Percentiles rank a stretch among this genome's conserved stretches.
Conservation (phyloP, 441 rosid species). For the Gossypium schwendimanii region DNA sequence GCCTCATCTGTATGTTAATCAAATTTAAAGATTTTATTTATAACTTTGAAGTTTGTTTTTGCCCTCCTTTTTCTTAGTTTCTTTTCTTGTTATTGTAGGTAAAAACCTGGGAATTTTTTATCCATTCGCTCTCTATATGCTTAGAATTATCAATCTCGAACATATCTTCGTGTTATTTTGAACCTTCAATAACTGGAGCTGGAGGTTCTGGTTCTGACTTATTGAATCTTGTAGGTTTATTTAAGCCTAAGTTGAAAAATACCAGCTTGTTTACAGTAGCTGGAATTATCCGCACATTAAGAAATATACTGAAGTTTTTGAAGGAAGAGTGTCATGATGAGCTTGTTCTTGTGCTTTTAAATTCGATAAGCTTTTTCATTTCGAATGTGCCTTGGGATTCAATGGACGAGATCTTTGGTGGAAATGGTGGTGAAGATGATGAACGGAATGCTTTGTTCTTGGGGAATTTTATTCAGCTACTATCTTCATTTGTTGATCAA, state of each 20-base stretch:
- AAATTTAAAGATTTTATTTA: background rate
- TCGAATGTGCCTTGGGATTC: slow-evolving; percentile 45
- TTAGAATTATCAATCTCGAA: slow-evolving; percentile 32
- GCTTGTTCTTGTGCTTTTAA: slow-evolving; percentile 35
- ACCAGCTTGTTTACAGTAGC: slow-evolving; percentile 56
- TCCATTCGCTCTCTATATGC: slow-evolving; percentile 38
- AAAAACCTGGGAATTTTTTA: slow-evolving; percentile 37
- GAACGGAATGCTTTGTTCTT: slow-evolving; percentile 36
- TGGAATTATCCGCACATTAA: slow-evolving; percentile 40
- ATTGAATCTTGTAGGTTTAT: slow-evolving; percentile 18
- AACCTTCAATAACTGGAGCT: slow-evolving; percentile 18
- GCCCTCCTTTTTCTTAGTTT: background rate
- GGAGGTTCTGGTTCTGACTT: slow-evolving; percentile 18
- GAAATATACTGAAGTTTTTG: slow-evolving; percentile 53
- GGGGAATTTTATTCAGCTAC: slow-evolving; percentile 60
- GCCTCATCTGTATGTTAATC: slow-evolving; percentile 43
- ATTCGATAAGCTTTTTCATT: slow-evolving; percentile 40
- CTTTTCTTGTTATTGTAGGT: slow-evolving; percentile 31
- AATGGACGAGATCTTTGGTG: slow-evolving; percentile 29
- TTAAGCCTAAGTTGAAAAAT: slow-evolving; percentile 40
- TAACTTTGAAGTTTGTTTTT: background rate
- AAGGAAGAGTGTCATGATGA: slow-evolving; percentile 47
- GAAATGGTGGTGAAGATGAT: slow-evolving; percentile 19
- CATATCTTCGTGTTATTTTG: slow-evolving; percentile 18
- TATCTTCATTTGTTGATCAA: slow-evolving; percentile 64